These are phyloP conservation scores for Dictyostelium firmibasis DNA, from an alignment of 78 protist genomes.

Conservation along the genomic window DNA sequence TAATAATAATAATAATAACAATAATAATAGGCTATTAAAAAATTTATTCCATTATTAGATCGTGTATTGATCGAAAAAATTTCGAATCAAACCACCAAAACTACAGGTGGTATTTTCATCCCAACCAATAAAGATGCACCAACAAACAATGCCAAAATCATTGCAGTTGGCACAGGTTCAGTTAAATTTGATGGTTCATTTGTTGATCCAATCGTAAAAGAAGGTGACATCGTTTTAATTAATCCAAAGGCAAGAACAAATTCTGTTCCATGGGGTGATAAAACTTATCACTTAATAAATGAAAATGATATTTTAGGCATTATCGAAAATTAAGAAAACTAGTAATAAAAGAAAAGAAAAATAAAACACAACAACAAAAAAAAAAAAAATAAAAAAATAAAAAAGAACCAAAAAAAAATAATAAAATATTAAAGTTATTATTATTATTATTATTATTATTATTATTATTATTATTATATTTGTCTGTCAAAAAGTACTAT, in stretches of 20 bases:
- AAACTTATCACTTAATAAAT: constrained; percentile 25
- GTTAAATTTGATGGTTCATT: constrained; percentile 53
- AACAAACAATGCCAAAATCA: constrained; percentile 17
- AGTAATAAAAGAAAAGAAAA: neutral
- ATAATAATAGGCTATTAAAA: constrained; percentile 39
- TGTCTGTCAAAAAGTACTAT: too few relatives aligned
- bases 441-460: neutral
- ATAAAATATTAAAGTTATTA: neutral
- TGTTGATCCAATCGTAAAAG: constrained; percentile 32
- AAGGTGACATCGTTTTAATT: constrained; percentile 48
- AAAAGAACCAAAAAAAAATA: neutral
- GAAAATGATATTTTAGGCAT: constrained; percentile 62
- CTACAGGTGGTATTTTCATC: constrained; percentile 55
- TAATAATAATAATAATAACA: too few relatives aligned
- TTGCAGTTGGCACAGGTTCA: constrained; percentile 68
- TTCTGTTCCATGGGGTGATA: constrained; percentile 16
- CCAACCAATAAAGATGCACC: neutral
- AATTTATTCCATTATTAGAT: constrained; percentile 68
- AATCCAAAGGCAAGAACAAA: constrained; percentile 4
- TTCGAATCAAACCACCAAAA: neutral
- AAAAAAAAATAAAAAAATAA: neutral
- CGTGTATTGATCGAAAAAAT: constrained; percentile 41
- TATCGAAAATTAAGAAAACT: neutral
- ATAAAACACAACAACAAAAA: neutral
- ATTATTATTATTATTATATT: neutral